Conservation (phyloP, 495 filamentous ascomycete genomes). For the Lindgomyces ingoldianus region DNA sequence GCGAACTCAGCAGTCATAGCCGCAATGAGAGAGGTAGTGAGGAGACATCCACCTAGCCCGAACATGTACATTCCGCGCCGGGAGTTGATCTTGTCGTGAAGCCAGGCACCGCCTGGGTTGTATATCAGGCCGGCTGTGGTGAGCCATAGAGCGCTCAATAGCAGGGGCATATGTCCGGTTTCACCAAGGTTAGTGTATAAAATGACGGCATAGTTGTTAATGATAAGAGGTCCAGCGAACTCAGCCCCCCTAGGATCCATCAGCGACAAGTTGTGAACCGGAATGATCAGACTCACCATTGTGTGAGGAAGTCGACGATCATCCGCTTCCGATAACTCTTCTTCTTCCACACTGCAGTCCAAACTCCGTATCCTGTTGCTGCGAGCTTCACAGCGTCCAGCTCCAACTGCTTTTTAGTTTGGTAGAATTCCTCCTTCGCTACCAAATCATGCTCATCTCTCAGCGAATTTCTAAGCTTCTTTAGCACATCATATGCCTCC, state of each 20-base stretch:
- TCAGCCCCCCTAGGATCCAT: constrained; percentile 1
- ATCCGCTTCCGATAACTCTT: constrained; percentile 4
- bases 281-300: too few relatives aligned
- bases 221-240: constrained; percentile 6
- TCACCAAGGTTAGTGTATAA: constrained; percentile 12
- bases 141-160: constrained; percentile 6
- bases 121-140: neutral
- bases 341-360: constrained; percentile 13
- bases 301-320: constrained; percentile 7
- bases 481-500: constrained; percentile 4
- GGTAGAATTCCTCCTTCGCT: constrained; percentile 13
- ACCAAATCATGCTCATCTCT: neutral
- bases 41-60: neutral
- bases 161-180: constrained; percentile 13
- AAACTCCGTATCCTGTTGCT: constrained; percentile 6
- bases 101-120: constrained; percentile 6
- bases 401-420: constrained; percentile 8
- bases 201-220: constrained; percentile 15
- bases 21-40: constrained; percentile 1
- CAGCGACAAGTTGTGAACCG: too few relatives aligned
- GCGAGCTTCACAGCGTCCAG: neutral
- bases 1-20: constrained; percentile 21
- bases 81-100: constrained; percentile 14
- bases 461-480: neutral
- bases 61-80: constrained; percentile 14